These are phyloP conservation scores for Perkinsus marinus DNA, from an alignment of 169 alveolate genomes.

Conservation along the genomic window DNA sequence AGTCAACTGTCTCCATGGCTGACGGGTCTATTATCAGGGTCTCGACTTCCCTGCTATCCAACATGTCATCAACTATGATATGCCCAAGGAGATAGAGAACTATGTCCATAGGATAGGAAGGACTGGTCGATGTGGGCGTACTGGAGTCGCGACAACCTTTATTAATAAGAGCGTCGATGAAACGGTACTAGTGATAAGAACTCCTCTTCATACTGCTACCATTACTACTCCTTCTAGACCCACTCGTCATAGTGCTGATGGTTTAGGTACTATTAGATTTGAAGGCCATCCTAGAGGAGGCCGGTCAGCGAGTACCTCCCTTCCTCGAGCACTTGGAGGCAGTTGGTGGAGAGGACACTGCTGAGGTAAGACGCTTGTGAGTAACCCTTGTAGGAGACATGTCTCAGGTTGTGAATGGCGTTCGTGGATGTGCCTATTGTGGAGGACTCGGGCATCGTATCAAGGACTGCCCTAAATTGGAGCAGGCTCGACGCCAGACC, in stretches of 20 bases:
- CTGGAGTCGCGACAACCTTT: slow-evolving; percentile 87
- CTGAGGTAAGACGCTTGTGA: slow-evolving; percentile 9
- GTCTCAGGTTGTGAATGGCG: slow-evolving; percentile 53
- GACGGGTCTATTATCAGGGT: slow-evolving; percentile 36
- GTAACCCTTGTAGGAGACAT: slow-evolving; percentile 21
- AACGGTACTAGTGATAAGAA: slow-evolving; percentile 1
- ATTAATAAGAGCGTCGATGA: slow-evolving; percentile 59
- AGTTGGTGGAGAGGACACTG: slow-evolving; percentile 6
- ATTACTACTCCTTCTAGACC: background rate
- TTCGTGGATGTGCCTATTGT: slow-evolving; percentile 79
- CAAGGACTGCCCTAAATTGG: slow-evolving; percentile 70
- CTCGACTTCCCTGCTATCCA: slow-evolving; percentile 88
- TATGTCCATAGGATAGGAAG: slow-evolving; percentile 97
- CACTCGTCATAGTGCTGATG: background rate
- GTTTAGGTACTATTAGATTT: slow-evolving; percentile 48
- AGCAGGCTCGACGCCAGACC: slow-evolving; percentile 15
- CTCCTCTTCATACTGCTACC: background rate
- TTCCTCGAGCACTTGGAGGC: slow-evolving; percentile 58
- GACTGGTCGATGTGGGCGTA: slow-evolving; percentile 94
- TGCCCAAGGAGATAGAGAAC: slow-evolving; percentile 91
- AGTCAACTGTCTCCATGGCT: background rate
- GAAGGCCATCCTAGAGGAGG: slow-evolving; percentile 72
- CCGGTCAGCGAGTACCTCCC: slow-evolving; percentile 71
- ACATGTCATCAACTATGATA: slow-evolving; percentile 94
- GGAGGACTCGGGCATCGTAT: slow-evolving; percentile 83